phyloP scores from a whole-genome alignment of 164 flowering plant genomes.

The Stephania japonica region DNA sequence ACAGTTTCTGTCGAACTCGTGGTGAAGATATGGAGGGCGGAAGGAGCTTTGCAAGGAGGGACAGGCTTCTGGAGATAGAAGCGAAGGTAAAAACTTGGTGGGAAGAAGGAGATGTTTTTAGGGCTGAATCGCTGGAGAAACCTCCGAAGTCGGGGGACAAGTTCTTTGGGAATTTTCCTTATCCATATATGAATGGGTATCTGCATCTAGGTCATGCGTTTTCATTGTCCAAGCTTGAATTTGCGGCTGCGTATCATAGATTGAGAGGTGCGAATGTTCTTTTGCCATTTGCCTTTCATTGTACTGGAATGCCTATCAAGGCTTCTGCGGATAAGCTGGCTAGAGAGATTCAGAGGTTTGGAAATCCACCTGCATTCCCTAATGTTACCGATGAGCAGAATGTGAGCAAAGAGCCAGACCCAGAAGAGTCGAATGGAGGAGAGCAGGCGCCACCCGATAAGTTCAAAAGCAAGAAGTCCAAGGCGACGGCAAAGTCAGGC shows the following conservation, averaged over 20 bases:
- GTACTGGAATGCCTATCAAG: slow-evolving; percentile 96
- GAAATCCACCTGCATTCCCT: slow-evolving; percentile 61
- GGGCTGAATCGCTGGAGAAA: slow-evolving; percentile 44
- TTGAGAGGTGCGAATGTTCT: slow-evolving; percentile 79
- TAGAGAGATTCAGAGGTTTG: slow-evolving; percentile 48
- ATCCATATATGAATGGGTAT: slow-evolving; percentile 88
- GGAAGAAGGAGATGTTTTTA: slow-evolving; percentile 62
- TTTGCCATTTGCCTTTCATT: slow-evolving; percentile 84
- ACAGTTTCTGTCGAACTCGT: slow-evolving; percentile 28
- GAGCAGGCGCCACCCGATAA: slow-evolving; percentile 36
- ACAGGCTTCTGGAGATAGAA: slow-evolving; percentile 61
- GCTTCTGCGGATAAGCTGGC: slow-evolving; percentile 86
- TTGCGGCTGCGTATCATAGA: slow-evolving; percentile 85
- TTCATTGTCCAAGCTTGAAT: slow-evolving; percentile 85
- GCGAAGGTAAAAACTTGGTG: slow-evolving; percentile 50
- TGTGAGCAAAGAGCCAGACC: slow-evolving; percentile 14
- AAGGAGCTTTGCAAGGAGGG: slow-evolving; percentile 75
- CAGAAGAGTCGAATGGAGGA: slow-evolving; percentile 26
- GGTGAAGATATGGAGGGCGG: slow-evolving; percentile 47
- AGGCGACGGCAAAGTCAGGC: slow-evolving; percentile 51
- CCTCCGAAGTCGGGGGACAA: slow-evolving; percentile 62
- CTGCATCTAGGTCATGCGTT: slow-evolving; percentile 93
- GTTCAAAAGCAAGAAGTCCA: slow-evolving; percentile 67
- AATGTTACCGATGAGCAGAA: slow-evolving; percentile 30
- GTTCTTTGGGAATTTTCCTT: slow-evolving; percentile 89